Base-by-base conservation (phyloP, 1,284 basidiomycete genomes). In the Cerrena zonata region DNA sequence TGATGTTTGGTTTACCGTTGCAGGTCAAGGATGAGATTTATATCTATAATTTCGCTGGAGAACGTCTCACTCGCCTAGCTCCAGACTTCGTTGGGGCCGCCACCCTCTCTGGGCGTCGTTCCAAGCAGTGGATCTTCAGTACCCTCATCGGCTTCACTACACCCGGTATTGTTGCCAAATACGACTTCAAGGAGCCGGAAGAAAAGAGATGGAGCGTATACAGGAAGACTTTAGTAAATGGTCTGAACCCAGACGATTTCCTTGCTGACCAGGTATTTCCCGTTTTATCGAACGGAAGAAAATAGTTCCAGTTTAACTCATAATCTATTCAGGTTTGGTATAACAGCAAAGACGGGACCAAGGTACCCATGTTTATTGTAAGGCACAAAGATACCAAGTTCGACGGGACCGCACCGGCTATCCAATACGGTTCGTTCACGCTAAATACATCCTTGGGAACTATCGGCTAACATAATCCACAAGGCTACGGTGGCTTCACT, bases 301-400 rank as follows among this genome's bases (percentile, higher is more conserved):
- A 15, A 7, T 7, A 34, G 30, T 15, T 7, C 15, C 15, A 34
- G 15, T 34, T 34, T 34, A 15, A 7, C 15, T 7, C 30, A 15
- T 15, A 15, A 7, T 10, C 2, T 5, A 1, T 24, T 19, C 42
- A 82, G 77, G 81, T 89, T 10, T 91, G 89, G 82, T 91, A 84
- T 60, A 65, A 72, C 19, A 84, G 82, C 67, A 88, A 87, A 64
- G 91, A 94, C 61, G 89, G 89, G 0, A 92, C 89, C 2, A 78
- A 75, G 46, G 75, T 94, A 27, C 90, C 91, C 2, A 91, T 94
- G 89, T 94, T 92, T 62, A 77, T 94, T 52, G 89, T 92, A 25
- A 77, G 82, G 46, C 86, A 86, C 61, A 87, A 87, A 63, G 76
- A 75, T 21, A 87, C 85, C 18, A 71, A 76, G 56, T 73, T 80